Base-by-base conservation (phyloP, 495 filamentous ascomycete species). In the Penicillium simplicissimum region DNA sequence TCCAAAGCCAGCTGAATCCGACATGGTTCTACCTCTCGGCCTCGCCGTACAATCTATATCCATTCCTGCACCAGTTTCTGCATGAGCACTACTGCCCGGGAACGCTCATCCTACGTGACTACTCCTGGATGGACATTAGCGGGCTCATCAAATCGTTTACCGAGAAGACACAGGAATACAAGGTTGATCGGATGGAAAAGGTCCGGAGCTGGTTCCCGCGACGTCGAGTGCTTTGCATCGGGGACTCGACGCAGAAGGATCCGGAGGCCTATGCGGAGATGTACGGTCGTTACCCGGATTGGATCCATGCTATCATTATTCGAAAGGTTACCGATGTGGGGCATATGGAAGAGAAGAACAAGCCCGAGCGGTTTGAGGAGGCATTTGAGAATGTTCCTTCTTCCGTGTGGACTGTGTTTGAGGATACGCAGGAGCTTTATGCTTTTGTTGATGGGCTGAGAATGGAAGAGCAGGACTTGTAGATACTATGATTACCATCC, bases 21-120 rank as follows among this genome's bases (percentile, higher is more conserved):
- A 82, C 90, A 1, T 97, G 88, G 84, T 96, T 95, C 75, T 98
- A 98, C 75, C 85, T 98, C 52, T 96, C 91, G 5, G 94, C 94
- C 1, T 96, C 92, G 3, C 94, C 94, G 1, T 96, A 97, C 79
- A 97, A 96, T 63, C 84, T 98, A 4, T 96, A 96, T 72, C 87
- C 90, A 2, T 96, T 96, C 77, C 84, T 97, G n/a, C 85, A 81
- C 60, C 66, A 77, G 0, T 81, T 98, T 79, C 76, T 91, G 0
- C 75, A 87, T 56, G 65, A 78, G 15, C 71, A 92, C 72, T 98
- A 88, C 71, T 88, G 84, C 0, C 85, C 82, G 1, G 94, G 94
- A 21, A 91, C 92, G 31, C 76, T 96, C 57, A 83, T 97, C 17
- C 84, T 98, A 17, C 88, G 94, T 36, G 92, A 96, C 60, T 86